A percentile compares a stretch with the other conserved stretches of the same genome.
Evolutionary conservation across 2,329 filamentous ascomycete genomes (phyloP).

Genomic region (Botrytis sinoallii): DNA sequence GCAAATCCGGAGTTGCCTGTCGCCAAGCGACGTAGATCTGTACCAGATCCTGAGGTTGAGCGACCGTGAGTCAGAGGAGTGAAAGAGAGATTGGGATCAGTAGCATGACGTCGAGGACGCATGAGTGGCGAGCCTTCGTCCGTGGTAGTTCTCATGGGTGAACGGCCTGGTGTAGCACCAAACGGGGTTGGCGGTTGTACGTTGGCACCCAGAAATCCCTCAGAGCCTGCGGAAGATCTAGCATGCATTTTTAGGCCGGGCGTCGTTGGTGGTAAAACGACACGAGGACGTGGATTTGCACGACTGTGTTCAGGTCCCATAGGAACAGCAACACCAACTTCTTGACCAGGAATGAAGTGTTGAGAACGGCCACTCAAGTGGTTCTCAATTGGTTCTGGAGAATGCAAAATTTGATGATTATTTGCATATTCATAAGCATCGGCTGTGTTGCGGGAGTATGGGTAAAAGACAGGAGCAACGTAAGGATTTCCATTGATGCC

Average conservation of each 20-base stretch:
- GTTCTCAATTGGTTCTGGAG: background rate
- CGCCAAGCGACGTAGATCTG: background rate
- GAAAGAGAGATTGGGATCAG: background rate
- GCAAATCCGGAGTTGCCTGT: background rate
- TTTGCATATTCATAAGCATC: background rate
- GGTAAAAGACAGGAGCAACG: background rate
- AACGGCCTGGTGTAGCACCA: background rate
- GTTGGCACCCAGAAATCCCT: background rate
- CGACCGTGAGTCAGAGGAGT: background rate
- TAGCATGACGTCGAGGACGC: background rate
- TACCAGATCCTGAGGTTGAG: background rate
- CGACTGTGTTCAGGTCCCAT: background rate
- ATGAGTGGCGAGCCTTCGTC: slow-evolving; percentile 14
- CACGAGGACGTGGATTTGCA: background rate
- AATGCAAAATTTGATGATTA: background rate
- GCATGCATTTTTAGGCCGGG: background rate
- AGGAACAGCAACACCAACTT: background rate
- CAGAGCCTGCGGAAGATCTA: too few species aligned
- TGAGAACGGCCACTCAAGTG: background rate
- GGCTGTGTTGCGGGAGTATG: background rate
- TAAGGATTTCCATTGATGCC: background rate
- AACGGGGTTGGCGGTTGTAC: background rate
- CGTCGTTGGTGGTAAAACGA: background rate
- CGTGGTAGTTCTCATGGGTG: slow-evolving; percentile 1
- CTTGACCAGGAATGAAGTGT: background rate